phyloP scores from a whole-genome alignment of 306 rosid species.

The Boehmeria nivea region DNA sequence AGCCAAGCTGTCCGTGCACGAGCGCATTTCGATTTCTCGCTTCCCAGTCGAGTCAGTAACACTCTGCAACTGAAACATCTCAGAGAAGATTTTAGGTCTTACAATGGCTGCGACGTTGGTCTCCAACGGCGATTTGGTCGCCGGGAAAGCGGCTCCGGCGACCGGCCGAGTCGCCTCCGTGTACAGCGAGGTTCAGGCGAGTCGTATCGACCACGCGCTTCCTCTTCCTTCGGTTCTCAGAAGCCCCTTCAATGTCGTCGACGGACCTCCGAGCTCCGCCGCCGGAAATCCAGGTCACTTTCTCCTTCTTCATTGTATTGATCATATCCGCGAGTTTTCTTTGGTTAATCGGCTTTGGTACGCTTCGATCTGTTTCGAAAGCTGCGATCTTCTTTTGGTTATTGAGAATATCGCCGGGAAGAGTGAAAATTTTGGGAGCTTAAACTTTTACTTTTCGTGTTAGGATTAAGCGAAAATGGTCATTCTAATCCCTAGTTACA shows the following conservation, averaged over 20 bases:
- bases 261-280: slow-evolving; percentile 87
- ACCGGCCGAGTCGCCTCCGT: slow-evolving; percentile 58
- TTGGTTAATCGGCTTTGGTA: neutral
- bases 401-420: neutral
- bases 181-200: slow-evolving; percentile 78
- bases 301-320: slow-evolving; percentile 19
- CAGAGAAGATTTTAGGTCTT: neutral
- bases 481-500: neutral
- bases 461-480: too few species aligned
- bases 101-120: slow-evolving; percentile 51
- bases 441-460: neutral
- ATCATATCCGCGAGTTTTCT: too few species aligned
- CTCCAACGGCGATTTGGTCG: slow-evolving; percentile 38
- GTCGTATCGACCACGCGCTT: slow-evolving; percentile 71
- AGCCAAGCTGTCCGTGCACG: neutral
- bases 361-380: slow-evolving; percentile 5
- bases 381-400: slow-evolving; percentile 5
- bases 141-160: slow-evolving; percentile 4
- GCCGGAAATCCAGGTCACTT: slow-evolving; percentile 85
- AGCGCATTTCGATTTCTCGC: slow-evolving; percentile 14
- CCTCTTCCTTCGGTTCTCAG: slow-evolving; percentile 83
- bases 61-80: slow-evolving; percentile 6
- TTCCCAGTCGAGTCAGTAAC: neutral
- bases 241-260: slow-evolving; percentile 55
- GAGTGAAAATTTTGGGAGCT: neutral